phyloP scores from a whole-genome alignment of 257 asterid species.

The Petunia axillaris region DNA sequence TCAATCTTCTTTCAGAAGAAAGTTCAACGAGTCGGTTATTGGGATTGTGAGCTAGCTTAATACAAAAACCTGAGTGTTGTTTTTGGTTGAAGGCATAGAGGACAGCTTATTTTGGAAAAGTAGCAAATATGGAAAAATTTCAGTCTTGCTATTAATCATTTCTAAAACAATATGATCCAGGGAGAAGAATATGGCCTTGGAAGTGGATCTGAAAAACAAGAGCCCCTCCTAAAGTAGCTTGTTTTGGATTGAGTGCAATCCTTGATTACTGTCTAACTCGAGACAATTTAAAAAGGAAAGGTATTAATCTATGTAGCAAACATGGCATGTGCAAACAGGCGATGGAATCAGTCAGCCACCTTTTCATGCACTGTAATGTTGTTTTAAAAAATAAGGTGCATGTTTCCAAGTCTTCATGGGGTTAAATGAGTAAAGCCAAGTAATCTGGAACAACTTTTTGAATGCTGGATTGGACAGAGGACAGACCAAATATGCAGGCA shows the following conservation, averaged over 20 bases:
- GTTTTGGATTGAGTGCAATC: conserved; percentile 7
- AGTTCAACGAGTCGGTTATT: not conserved
- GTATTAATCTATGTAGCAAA: conserved; percentile 3
- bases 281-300: conserved; percentile 8
- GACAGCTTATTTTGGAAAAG: not conserved
- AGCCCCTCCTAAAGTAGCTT: not conserved
- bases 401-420: not conserved
- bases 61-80: not conserved
- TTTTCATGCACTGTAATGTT: not conserved
- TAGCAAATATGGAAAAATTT: not conserved
- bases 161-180: not conserved
- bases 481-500: not conserved
- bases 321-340: not conserved
- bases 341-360: not conserved
- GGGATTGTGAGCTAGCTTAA: not conserved
- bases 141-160: not conserved
- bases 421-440: conserved; percentile 1
- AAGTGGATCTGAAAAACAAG: not conserved
- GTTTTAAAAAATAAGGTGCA: not conserved
- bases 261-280: not conserved
- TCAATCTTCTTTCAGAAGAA: not conserved
- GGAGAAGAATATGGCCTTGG: not conserved
- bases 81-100: not conserved
- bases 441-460: not conserved
- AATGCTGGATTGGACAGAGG: not conserved